These are phyloP conservation scores for Starmerella roubikii DNA, from an alignment of 805 yeast genomes.

Conservation along the genomic window DNA sequence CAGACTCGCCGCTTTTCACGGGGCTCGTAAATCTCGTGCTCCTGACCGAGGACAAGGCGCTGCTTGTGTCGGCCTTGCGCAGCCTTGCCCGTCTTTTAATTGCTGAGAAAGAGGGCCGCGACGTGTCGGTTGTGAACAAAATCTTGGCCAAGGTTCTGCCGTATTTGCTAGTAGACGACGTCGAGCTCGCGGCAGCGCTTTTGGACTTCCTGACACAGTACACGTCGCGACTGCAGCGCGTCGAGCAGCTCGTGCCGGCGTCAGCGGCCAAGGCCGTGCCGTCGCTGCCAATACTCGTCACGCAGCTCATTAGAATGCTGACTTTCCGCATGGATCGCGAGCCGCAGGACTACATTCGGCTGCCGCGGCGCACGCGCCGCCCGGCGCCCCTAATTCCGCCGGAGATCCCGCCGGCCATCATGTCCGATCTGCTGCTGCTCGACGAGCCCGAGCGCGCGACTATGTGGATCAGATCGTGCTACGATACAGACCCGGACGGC, in stretches of 20 bases:
- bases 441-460: constrained; percentile 87
- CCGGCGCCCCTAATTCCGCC: constrained; percentile 60
- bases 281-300: constrained; percentile 5
- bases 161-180: constrained; percentile 45
- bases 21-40: constrained; percentile 38
- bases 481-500: constrained; percentile 60
- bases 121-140: constrained; percentile 1
- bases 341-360: constrained; percentile 28
- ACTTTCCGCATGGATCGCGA: constrained; percentile 32
- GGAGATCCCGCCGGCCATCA: constrained; percentile 39
- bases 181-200: constrained; percentile 56
- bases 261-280: background rate
- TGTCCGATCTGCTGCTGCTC: constrained; percentile 45
- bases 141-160: constrained; percentile 2
- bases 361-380: constrained; percentile 33
- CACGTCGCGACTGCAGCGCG: constrained; percentile 46
- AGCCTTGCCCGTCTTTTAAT: constrained; percentile 69
- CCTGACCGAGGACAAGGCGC: constrained; percentile 45
- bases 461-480: constrained; percentile 86
- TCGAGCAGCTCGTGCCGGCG: constrained; percentile 33
- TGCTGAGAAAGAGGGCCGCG: constrained; percentile 28
- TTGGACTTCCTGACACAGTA: constrained; percentile 76
- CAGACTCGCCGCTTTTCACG: constrained; percentile 54
- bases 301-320: constrained; percentile 49
- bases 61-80: constrained; percentile 56